Evolutionary conservation across 345 rosid genomes (phyloP), one percentile per base, ranked within the genome.

Genomic region (Gossypium mustelinum): DNA sequence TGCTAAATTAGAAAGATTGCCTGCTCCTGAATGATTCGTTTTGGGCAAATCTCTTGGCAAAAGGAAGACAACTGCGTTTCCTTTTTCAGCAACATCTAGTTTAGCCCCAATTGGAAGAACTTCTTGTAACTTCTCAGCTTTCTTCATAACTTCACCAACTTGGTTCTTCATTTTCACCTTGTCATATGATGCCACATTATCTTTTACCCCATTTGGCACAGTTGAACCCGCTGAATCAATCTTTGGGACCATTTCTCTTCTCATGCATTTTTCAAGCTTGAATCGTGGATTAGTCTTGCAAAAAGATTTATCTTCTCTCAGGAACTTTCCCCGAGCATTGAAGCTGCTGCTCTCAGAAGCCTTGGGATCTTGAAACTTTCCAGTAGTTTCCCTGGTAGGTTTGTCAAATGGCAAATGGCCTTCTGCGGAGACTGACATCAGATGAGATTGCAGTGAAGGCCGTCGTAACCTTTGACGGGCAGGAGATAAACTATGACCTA

Each of bases 401-500:
- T 74, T 85, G 70, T 34, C 70, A 50, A 65, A 77, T 63, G 76
- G 77, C 57, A 77, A 56, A 75, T 69, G 70, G 78, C 80, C 77
- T 69, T 84, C 86, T 4, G 61, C 22, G 14, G 87, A 77, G 81
- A 92, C 84, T 9, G 90, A 79, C 74, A 77, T 78, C 68, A 74
- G 81, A 87, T 81, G 86, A 60, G 63, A 80, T 17, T 84, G 90
- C 73, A 81, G 59, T 17, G 91, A 77, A 75, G 83, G 85, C 41
- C 74, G 87, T 34, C 14, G 85, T 68, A 47, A 73, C 85, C 73
- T 80, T 60, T 64, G 89, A 73, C n/a, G 68, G 63, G 78, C 50
- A 73, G 87, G 88, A 80, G 87, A 82, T 78, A 73, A 82, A 73
- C 84, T 80, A 58, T 74, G 86, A 66, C 83, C 79, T 73, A 84